A percentile compares a stretch with the other conserved stretches of the same genome.
phyloP scores from a whole-genome alignment of 371 early-diverging fungal species.

The Phascolomyces articulosus region DNA sequence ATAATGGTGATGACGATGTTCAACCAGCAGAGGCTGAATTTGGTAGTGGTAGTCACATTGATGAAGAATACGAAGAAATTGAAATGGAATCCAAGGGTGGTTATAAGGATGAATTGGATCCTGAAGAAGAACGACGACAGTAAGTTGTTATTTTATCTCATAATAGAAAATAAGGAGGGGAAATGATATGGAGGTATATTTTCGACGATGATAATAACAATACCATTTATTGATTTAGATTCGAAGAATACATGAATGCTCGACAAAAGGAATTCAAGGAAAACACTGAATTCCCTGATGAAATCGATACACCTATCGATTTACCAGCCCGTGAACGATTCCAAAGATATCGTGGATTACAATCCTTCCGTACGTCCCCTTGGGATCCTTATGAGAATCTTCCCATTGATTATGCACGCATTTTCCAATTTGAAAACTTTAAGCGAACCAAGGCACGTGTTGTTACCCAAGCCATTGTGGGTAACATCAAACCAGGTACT shows the following conservation, averaged over 20 bases:
- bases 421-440: slow-evolving; percentile 94
- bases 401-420: slow-evolving; percentile 91
- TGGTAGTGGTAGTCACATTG: slow-evolving; percentile 22
- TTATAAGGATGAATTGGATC: slow-evolving; percentile 45
- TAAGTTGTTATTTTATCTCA: slow-evolving; percentile 17
- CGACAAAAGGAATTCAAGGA: slow-evolving; percentile 70
- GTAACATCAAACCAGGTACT: slow-evolving; percentile 62
- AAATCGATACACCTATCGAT: slow-evolving; percentile 92
- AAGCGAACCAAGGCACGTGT: slow-evolving; percentile 76
- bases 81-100: slow-evolving; percentile 59
- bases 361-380: slow-evolving; percentile 90
- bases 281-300: slow-evolving; percentile 93
- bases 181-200: background rate
- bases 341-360: slow-evolving; percentile 91
- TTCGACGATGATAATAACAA: too few species aligned
- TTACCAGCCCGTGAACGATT: slow-evolving; percentile 85
- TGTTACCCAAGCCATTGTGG: slow-evolving; percentile 60
- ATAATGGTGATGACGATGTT: slow-evolving; percentile 40
- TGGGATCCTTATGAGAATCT: slow-evolving; percentile 99
- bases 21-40: slow-evolving; percentile 33
- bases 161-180: too few species aligned
- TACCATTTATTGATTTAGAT: slow-evolving; percentile 29
- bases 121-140: slow-evolving; percentile 52
- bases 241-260: slow-evolving; percentile 70
- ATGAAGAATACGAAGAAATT: slow-evolving; percentile 81